Evolutionary conservation across 306 rosid species (phyloP), one percentile per base, ranked within the genome.

Genomic region (Clitoria ternatea): DNA sequence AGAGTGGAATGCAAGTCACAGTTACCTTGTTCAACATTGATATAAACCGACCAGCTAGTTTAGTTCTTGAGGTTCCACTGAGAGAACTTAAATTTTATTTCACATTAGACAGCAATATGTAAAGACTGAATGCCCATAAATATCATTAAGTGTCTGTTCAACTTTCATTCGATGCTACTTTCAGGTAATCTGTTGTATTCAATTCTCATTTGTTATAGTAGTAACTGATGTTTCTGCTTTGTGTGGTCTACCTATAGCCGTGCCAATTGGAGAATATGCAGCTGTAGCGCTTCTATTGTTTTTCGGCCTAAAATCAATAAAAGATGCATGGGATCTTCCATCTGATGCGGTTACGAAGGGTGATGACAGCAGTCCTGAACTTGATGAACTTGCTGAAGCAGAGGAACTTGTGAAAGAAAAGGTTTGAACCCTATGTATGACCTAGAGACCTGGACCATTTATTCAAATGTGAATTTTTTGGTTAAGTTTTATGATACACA

Each of bases 271-370:
- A 84, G 99, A 91, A 79, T 94, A 94, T 77, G 96, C 96, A 22
- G 99, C 97, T 1, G 91, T 91, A 47, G 84, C 99, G 80, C 99
- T 94, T 80, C 88, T 94, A 70, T 77, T 94, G 70, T 89, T 94
- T 84, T 94, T 94, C 1, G 96, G 99, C 74, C 80, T 94, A 63
- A 94, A 91, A 74, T 78, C 99, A 66, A 89, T 94, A 69, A 91
- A 94, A 84, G 97, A 91, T 37, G 95, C 99, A 19, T 89, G 99
- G 99, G 91, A 87, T 77, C 92, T 94, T 77, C 99, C 99, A 32
- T 78, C 95, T 13, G 57, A 59, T 50, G 80, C 22, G 66, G 85
- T 12, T 59, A 79, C 87, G 80, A 75, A 79, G 13, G 89, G 85
- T 73, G 81, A 77, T 50, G 79, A 78, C 50, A 66, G 87, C 49